These are phyloP conservation scores for Centrapalus pauciflorus DNA, from an alignment of 129 eudicot species.

Conservation along the genomic window DNA sequence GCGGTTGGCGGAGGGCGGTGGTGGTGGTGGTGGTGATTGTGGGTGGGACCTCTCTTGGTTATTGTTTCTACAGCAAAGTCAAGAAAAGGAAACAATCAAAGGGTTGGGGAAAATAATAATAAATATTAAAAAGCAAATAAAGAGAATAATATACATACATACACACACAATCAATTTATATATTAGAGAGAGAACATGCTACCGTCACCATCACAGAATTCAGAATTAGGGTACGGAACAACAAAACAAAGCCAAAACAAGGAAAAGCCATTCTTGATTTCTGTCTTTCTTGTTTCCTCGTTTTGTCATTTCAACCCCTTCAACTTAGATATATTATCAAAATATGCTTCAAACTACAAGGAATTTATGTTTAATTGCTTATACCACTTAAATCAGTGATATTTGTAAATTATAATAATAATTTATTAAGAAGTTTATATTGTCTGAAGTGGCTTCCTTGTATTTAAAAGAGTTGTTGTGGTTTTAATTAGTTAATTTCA, in stretches of 20 bases:
- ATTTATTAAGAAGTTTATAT: no score
- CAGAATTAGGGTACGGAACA: slow-evolving; percentile 41
- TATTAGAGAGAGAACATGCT: slow-evolving; percentile 19
- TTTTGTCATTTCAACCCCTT: slow-evolving; percentile 1
- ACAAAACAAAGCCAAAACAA: slow-evolving; percentile 19
- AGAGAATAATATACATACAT: slow-evolving; percentile 20
- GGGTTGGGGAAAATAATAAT: slow-evolving; percentile 16
- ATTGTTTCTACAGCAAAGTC: slow-evolving; percentile 18
- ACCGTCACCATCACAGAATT: slow-evolving; percentile 36
- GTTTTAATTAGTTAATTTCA: no score
- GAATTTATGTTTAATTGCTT: neutral
- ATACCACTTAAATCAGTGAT: neutral
- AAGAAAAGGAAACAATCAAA: slow-evolving; percentile 31
- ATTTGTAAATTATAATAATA: no score
- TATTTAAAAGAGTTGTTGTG: neutral
- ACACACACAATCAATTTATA: neutral
- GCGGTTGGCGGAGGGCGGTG: neutral
- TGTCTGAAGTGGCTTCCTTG: neutral
- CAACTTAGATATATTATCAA: neutral
- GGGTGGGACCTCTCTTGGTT: slow-evolving; percentile 29
- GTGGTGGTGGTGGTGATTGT: slow-evolving; percentile 17
- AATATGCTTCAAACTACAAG: neutral
- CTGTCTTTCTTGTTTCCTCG: slow-evolving; percentile 6
- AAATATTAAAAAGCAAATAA: slow-evolving; percentile 19
- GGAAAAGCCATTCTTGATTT: slow-evolving; percentile 23